Evolutionary conservation across 306 rosid genomes (phyloP).

Genomic region (Comarum palustre): DNA sequence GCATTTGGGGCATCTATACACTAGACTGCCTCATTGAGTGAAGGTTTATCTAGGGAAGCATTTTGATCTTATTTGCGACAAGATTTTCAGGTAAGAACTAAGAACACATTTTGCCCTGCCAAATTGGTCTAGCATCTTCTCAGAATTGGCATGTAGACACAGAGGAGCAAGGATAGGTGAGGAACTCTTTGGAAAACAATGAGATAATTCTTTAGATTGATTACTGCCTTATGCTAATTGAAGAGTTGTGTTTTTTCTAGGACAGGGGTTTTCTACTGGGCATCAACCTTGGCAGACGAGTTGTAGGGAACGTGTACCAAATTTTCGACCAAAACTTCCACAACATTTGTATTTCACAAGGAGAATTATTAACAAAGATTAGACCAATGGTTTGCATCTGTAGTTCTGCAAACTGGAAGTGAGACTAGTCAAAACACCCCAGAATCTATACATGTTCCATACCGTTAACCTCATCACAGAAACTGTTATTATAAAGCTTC

Average conservation of each 20-base stretch:
- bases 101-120: slow-evolving; percentile 76
- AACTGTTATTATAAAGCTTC: not conserved
- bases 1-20: not conserved
- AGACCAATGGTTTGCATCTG: not conserved
- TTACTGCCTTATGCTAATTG: not conserved
- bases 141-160: slow-evolving; percentile 62
- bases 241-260: slow-evolving; percentile 20
- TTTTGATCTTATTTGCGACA: slow-evolving; percentile 1
- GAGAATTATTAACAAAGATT: slow-evolving; percentile 49
- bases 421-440: not conserved
- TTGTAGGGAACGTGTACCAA: slow-evolving; percentile 64
- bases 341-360: slow-evolving; percentile 78
- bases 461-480: not conserved
- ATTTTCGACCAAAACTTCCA: slow-evolving; percentile 72
- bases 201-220: not conserved
- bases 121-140: slow-evolving; percentile 71
- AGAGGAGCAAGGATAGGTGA: slow-evolving; percentile 72
- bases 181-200: slow-evolving; percentile 14
- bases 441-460: not conserved
- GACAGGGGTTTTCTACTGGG: slow-evolving; percentile 81
- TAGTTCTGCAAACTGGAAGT: slow-evolving; percentile 13
- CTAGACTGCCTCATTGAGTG: not conserved
- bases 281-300: slow-evolving; percentile 60
- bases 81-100: slow-evolving; percentile 59
- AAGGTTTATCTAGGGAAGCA: not conserved